Evolutionary conservation across 805 yeast genomes (phyloP).

Genomic region (Starmerella sp.): DNA sequence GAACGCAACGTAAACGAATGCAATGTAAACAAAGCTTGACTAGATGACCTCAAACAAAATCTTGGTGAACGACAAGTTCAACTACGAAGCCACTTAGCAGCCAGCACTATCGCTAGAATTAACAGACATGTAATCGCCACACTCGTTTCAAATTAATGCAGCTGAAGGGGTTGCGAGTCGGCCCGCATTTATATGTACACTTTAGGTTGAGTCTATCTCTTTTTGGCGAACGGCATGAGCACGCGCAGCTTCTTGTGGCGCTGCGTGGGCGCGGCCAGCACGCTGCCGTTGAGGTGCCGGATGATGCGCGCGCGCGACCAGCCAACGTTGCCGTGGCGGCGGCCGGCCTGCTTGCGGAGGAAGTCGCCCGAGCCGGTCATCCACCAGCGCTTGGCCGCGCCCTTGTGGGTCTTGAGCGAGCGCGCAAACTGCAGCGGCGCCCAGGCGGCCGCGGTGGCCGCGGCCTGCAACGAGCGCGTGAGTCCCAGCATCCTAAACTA

Average conservation of each 20-base stretch:
- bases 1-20: no score
- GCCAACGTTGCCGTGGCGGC: slow-evolving; percentile 88
- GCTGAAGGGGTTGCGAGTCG: no score
- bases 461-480: not conserved
- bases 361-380: slow-evolving; percentile 55
- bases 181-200: not conserved
- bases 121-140: no score
- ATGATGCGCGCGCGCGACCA: slow-evolving; percentile 50
- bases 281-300: slow-evolving; percentile 49
- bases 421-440: slow-evolving; percentile 3
- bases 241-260: slow-evolving; percentile 22
- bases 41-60: no score
- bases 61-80: no score
- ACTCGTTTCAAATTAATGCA: no score
- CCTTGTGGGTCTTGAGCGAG: slow-evolving; percentile 58
- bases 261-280: slow-evolving; percentile 38
- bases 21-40: no score
- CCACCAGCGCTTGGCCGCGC: slow-evolving; percentile 74
- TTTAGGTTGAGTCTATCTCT: not conserved
- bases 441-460: not conserved
- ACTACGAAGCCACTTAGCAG: no score
- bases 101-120: no score
- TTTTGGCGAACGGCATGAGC: slow-evolving; percentile 20
- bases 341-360: slow-evolving; percentile 68
- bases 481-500: not conserved